A percentile compares a stretch with the other conserved stretches of the same genome.
Evolutionary conservation across 176 grass and related monocot genomes (phyloP).

Genomic region (Elaeis guineensis): DNA sequence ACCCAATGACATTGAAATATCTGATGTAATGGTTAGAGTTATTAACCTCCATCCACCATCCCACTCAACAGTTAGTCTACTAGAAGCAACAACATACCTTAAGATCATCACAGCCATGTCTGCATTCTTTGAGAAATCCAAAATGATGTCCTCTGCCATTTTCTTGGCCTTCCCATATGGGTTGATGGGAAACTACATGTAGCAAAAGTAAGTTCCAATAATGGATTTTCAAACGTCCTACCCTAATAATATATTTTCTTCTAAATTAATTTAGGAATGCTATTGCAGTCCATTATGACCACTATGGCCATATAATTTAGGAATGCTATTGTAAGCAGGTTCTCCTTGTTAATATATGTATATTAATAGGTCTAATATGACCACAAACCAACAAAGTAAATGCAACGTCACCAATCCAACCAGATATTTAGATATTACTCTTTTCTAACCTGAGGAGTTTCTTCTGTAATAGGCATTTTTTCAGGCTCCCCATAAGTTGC

Average conservation of each 20-base stretch:
- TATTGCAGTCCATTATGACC: no score
- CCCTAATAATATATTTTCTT: no score
- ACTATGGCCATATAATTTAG: no score
- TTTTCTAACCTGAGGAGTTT: conserved; percentile 66
- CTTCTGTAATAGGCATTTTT: conserved; percentile 88
- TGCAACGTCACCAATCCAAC: no score
- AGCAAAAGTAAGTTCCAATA: neutral
- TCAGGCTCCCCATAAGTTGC: conserved; percentile 95
- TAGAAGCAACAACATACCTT: conserved; percentile 41
- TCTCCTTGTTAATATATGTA: no score
- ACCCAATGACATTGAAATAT: conserved; percentile 97
- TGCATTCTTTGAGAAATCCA: conserved; percentile 81
- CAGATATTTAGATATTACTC: no score
- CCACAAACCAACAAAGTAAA: no score
- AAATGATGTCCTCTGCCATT: conserved; percentile 97
- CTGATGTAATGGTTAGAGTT: conserved; percentile 19
- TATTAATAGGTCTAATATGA: no score
- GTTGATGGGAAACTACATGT: conserved; percentile 73
- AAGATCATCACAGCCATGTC: conserved; percentile 97
- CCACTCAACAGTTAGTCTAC: neutral
- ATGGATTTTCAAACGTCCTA: no score
- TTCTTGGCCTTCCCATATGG: conserved; percentile 97
- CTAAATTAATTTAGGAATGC: no score
- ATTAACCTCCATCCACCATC: no score
- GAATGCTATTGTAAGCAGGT: no score